Percentiles rank a stretch among this genome's conserved stretches.
These are phyloP conservation scores for Wallacemonas sp. DNA, from an alignment of 208 protist genomes.

Conservation along the genomic window DNA sequence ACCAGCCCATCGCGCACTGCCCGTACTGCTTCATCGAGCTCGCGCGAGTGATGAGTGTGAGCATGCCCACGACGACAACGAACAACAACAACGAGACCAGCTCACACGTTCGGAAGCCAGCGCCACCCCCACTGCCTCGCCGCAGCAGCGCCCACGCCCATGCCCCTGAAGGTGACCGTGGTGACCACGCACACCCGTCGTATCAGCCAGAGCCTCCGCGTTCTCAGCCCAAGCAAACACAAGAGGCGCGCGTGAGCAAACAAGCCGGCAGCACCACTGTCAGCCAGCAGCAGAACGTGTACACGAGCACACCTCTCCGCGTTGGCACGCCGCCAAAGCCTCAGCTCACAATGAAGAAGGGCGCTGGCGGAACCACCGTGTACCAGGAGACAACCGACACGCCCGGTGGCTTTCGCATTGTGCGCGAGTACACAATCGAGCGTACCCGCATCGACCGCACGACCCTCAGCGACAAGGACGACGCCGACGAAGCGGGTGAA, in stretches of 20 bases:
- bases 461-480: slow-evolving; percentile 6
- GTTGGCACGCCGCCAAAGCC: not conserved
- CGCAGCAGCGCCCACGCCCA: not conserved
- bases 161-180: not conserved
- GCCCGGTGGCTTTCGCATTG: slow-evolving; percentile 15
- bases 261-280: not conserved
- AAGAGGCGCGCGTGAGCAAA: not conserved
- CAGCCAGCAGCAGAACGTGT: not conserved
- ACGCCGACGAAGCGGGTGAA: not conserved
- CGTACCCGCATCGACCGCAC: slow-evolving; percentile 20
- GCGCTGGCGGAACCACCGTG: not conserved
- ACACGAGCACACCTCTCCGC: not conserved
- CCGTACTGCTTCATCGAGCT: slow-evolving; percentile 16
- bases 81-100: not conserved
- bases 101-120: not conserved
- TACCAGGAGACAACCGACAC: slow-evolving; percentile 11
- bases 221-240: not conserved
- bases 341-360: slow-evolving; percentile 7
- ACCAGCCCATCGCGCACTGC: slow-evolving; percentile 11
- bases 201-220: not conserved
- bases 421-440: slow-evolving; percentile 27
- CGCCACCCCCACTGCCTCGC: not conserved
- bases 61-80: not conserved
- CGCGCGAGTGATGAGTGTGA: no score
- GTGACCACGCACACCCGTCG: not conserved